Evolutionary conservation across 2,329 filamentous ascomycete genomes (phyloP).

Genomic region (Orbilia javanica): DNA sequence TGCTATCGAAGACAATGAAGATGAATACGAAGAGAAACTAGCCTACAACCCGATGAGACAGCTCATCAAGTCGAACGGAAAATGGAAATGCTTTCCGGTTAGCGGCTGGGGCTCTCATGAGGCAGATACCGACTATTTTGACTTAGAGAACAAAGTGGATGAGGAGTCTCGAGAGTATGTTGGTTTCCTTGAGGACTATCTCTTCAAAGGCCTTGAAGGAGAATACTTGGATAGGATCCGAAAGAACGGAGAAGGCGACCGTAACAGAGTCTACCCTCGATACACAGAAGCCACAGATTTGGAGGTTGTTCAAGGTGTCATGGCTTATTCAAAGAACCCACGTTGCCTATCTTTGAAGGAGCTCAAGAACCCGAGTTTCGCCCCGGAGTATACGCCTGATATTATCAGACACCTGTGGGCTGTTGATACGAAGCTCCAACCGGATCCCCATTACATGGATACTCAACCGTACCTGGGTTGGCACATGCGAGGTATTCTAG

Average conservation of each 20-base stretch:
- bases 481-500: constrained; percentile 97
- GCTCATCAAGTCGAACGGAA: neutral
- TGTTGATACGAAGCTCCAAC: constrained; percentile 76
- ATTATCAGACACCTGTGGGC: constrained; percentile 23
- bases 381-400: constrained; percentile 39
- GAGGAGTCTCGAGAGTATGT: neutral
- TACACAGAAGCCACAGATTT: neutral
- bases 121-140: neutral
- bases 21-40: neutral
- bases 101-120: constrained; percentile 10
- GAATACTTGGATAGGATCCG: neutral
- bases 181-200: neutral
- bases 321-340: neutral
- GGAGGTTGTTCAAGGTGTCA: constrained; percentile 21
- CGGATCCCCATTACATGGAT: constrained; percentile 95
- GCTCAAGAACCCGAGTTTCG: constrained; percentile 1
- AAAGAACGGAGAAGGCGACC: neutral
- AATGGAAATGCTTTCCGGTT: neutral
- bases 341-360: neutral
- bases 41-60: constrained; percentile 15
- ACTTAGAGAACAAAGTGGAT: neutral
- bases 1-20: neutral
- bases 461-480: constrained; percentile 97
- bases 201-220: neutral
- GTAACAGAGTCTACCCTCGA: neutral